Evolutionary conservation across 1,284 basidiomycete genomes (phyloP), one percentile per base, ranked within the genome.

Genomic region (Schizophyllum commune): DNA sequence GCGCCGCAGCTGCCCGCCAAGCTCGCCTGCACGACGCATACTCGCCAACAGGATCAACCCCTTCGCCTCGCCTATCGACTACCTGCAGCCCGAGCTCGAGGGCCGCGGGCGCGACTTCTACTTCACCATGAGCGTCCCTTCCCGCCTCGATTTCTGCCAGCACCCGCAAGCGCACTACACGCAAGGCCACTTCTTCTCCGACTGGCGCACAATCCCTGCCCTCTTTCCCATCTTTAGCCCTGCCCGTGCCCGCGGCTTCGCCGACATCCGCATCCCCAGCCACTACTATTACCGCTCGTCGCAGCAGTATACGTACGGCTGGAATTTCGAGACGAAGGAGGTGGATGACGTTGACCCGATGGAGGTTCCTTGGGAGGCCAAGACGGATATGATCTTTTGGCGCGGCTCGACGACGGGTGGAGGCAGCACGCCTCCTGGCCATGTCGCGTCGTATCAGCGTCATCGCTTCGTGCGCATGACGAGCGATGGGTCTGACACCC

Each of bases 141-240:
- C 90, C 57, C 79, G 84, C 62, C 11, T 84, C 65, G 86, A 95
- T 68, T 95, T 91, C 68, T 98, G 95, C 74, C 71, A 78, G 32
- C 79, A 85, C 55, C 94, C 95, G 0, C 89, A 91, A 75, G 86
- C 90, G 32, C 93, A 90, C 68, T 88, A 89, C 69, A 81, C 82
- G 54, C 94, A 97, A 70, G 94, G 53, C 27, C 94, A 94, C 71
- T 97, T 96, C 74, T 98, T 96, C 82, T 92, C 91, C 19, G 95
- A 98, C 72, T 96, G 92, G 89, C 80, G 95, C 19, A 92, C 89
- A 0, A 88, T 96, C 61, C 83, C 90, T 13, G 84, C 85, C 1
- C 79, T 96, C 15, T 95, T 92, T 73, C 95, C 95, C 5, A 84
- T 98, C 59, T 91, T 98, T 72, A 95, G 92, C 2, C 94, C 95